These are phyloP conservation scores for Pseudogymnoascus sp. DNA, from an alignment of 2,329 filamentous ascomycete species.

Conservation along the genomic window DNA sequence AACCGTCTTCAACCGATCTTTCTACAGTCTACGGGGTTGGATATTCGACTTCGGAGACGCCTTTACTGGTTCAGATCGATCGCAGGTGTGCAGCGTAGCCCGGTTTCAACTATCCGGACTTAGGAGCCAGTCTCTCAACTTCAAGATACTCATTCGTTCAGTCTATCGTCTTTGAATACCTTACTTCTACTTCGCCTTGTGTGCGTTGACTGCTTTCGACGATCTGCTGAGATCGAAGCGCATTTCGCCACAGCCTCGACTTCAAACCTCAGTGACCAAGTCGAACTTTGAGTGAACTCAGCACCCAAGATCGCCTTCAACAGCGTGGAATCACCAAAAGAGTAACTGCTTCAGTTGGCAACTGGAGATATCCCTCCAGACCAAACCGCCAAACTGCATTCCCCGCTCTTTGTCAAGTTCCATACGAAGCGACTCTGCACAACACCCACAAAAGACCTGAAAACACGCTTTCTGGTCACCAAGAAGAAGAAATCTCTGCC, in stretches of 20 bases:
- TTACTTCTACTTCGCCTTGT: neutral
- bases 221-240: neutral
- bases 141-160: constrained; percentile 11
- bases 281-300: constrained; percentile 8
- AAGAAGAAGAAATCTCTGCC: constrained; percentile 23
- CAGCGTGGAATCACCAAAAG: constrained; percentile 6
- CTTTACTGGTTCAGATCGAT: constrained; percentile 52
- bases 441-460: constrained; percentile 26
- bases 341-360: constrained; percentile 10
- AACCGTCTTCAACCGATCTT: constrained; percentile 30
- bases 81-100: constrained; percentile 14
- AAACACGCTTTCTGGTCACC: constrained; percentile 23
- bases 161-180: constrained; percentile 4
- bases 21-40: constrained; percentile 32
- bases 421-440: constrained; percentile 36
- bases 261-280: constrained; percentile 11
- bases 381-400: constrained; percentile 59
- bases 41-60: constrained; percentile 41
- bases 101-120: constrained; percentile 9
- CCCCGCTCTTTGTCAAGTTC: constrained; percentile 58
- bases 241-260: constrained; percentile 7
- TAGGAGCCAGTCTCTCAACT: constrained; percentile 11
- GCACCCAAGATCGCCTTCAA: neutral
- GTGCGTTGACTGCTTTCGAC: neutral
- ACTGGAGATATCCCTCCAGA: constrained; percentile 7